Conservation (phyloP, 306 rosid genomes). For the Canavalia gladiata region DNA sequence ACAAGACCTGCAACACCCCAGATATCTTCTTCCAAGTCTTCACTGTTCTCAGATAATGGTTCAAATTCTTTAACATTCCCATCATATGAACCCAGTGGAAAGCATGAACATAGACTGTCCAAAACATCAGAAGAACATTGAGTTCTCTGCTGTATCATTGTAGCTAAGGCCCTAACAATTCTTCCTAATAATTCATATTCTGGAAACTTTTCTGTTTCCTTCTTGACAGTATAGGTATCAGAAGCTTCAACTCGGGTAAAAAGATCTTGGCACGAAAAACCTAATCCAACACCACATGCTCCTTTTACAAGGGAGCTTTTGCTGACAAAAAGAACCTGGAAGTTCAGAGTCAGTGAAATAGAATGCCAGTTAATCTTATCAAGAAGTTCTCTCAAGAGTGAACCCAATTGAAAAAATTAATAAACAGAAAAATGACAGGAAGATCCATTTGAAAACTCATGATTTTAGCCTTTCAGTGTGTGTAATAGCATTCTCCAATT, state of each 20-base stretch:
- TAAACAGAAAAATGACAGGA: constrained; percentile 34
- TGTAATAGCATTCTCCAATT: constrained; percentile 21
- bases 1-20: constrained; percentile 99
- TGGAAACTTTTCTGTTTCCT: constrained; percentile 58
- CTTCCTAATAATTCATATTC: constrained; percentile 74
- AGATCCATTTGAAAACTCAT: constrained; percentile 37
- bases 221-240: constrained; percentile 59
- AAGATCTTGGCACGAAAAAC: constrained; percentile 90
- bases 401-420: constrained; percentile 2
- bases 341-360: constrained; percentile 44
- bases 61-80: constrained; percentile 50
- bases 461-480: constrained; percentile 28
- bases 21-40: constrained; percentile 80
- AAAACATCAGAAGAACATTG: constrained; percentile 63
- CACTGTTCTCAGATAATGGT: constrained; percentile 54
- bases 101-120: constrained; percentile 67
- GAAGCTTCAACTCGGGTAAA: constrained; percentile 72
- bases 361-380: constrained; percentile 37
- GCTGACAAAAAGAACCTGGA: constrained; percentile 76
- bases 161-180: constrained; percentile 68
- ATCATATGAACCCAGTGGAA: constrained; percentile 57
- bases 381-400: constrained; percentile 18
- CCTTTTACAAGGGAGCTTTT: constrained; percentile 92
- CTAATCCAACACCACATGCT: constrained; percentile 96
- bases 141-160: constrained; percentile 64